Base-by-base conservation (phyloP, 441 rosid species). In the Gossypium davidsonii region DNA sequence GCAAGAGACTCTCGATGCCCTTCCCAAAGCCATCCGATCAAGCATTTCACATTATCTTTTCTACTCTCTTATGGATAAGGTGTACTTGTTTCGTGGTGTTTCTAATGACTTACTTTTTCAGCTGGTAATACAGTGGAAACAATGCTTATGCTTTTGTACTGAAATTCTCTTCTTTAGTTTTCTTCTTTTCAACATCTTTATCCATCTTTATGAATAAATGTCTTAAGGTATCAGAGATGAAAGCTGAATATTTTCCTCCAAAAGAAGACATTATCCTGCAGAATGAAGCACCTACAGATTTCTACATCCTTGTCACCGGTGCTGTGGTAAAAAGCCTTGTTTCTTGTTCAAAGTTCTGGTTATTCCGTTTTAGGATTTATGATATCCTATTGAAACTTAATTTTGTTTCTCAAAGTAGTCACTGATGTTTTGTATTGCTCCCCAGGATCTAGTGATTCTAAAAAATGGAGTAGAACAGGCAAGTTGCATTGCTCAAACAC, bases 221-320 rank as follows among this genome's bases (percentile, higher is more conserved):
- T 28, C 67, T 5, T 59, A 70, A 91, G 98, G 98, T 91, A 67
- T 76, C 98, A 14, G 97, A 91, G 80, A 94, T 91, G 97, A 90
- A 91, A 72, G 89, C 96, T 1, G 98, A 91, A 80, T 94, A 94
- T 79, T 94, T 89, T 75, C 92, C 98, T 77, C 98, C 98, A 1
- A 88, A 80, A 85, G 98, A 94, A 85, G 96, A 94, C 58, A 92
- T 94, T 65, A 91, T 94, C 73, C 83, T 91, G 76, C 96, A 94
- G 82, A 94, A 94, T 61, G 98, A 94, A 87, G 96, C 96, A 18
- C 98, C 97, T 10, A 90, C 97, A 60, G 97, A 91, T 70, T 79
- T 94, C 81, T 94, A 94, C 74, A 82, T 94, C 71, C 78, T 94
- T 79, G 94, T 90, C 70, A 85, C 92, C 15, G 98, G 97, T 56